Conservation (phyloP, 768 basidiomycete genomes). For the Pholiota microspora region DNA sequence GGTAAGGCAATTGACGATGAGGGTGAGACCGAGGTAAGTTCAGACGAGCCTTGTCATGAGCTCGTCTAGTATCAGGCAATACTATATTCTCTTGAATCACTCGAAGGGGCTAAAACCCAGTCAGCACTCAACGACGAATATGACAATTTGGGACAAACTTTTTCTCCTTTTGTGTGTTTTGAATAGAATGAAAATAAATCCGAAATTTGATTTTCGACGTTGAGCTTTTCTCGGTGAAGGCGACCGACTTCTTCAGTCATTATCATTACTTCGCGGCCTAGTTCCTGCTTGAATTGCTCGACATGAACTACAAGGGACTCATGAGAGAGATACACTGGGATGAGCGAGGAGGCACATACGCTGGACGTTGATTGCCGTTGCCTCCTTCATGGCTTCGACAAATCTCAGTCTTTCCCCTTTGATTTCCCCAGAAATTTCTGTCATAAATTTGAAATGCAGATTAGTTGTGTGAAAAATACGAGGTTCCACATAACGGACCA, state of each 20-base stretch:
- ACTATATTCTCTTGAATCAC: constrained; percentile 12
- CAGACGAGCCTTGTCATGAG: constrained; percentile 15
- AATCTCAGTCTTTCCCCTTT: constrained; percentile 83
- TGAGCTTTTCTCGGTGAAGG: constrained; percentile 62
- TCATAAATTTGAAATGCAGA: not conserved
- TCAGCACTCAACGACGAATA: not conserved
- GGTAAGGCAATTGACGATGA: constrained; percentile 26
- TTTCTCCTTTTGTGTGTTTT: constrained; percentile 48
- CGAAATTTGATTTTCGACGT: constrained; percentile 66
- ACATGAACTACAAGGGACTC: no score
- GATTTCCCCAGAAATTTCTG: constrained; percentile 82
- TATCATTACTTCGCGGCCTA: constrained; percentile 68
- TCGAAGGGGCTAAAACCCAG: constrained; percentile 17
- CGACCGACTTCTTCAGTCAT: constrained; percentile 75
- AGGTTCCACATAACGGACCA: constrained; percentile 37
- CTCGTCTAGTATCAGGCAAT: constrained; percentile 3
- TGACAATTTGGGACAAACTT: constrained; percentile 11
- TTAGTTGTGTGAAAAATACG: not conserved
- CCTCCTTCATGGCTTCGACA: constrained; percentile 94
- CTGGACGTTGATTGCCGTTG: constrained; percentile 84
- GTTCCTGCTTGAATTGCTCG: constrained; percentile 82
- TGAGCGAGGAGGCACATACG: constrained; percentile 35
- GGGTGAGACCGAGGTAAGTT: constrained; percentile 22
- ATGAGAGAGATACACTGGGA: no score
- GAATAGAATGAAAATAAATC: constrained; percentile 73